phyloP scores from a whole-genome alignment of 768 basidiomycete species.

The Lentinula sp. region DNA sequence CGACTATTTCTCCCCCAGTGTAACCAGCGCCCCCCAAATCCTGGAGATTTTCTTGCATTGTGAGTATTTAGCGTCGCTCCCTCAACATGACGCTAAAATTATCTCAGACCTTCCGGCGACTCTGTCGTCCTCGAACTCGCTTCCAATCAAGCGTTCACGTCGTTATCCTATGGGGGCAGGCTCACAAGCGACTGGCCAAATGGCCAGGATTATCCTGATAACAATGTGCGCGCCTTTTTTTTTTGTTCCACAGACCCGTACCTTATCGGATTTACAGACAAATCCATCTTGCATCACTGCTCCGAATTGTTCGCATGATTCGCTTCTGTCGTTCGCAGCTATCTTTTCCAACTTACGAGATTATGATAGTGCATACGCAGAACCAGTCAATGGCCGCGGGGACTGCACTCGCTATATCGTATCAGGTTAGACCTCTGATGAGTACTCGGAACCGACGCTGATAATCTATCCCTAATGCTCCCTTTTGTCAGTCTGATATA shows the following conservation, averaged over 20 bases:
- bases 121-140: conserved; percentile 44
- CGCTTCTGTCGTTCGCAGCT: background rate
- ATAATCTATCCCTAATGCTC: background rate
- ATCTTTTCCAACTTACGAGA: background rate
- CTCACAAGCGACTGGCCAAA: conserved; percentile 40
- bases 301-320: conserved; percentile 38
- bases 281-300: conserved; percentile 34
- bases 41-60: conserved; percentile 7
- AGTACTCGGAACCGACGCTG: background rate
- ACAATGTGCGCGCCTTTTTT: conserved; percentile 28
- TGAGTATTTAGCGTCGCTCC: background rate
- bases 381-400: conserved; percentile 47
- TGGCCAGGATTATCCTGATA: conserved; percentile 34
- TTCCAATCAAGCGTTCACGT: conserved; percentile 41
- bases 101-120: conserved; percentile 38
- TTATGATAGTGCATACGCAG: conserved; percentile 10
- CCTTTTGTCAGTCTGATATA: conserved; percentile 34
- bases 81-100: too few relatives aligned
- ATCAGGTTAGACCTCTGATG: conserved; percentile 25
- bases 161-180: conserved; percentile 33
- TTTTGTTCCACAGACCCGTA: background rate
- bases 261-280: conserved; percentile 19
- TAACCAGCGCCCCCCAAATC: conserved; percentile 5
- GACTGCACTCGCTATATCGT: conserved; percentile 51
- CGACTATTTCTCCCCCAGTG: background rate